Conservation (phyloP, 1,139 yeast genomes). For the Zhuliangozyma parablackwelliae region DNA sequence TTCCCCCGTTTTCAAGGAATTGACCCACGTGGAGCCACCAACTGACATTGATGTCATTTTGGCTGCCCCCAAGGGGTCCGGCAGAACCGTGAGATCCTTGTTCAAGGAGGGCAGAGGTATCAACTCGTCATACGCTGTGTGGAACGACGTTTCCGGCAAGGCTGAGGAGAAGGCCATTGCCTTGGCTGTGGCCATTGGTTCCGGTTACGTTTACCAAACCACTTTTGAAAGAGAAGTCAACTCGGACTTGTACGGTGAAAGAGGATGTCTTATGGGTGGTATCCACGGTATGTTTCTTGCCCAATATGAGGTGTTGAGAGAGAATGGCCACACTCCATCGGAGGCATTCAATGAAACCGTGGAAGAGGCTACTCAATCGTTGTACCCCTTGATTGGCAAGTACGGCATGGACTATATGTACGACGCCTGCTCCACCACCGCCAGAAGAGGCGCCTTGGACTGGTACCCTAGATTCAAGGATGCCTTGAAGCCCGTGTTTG, state of each 20-base stretch:
- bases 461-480: constrained; percentile 99
- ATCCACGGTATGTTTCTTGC: constrained; percentile 99
- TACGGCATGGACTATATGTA: constrained; percentile 99
- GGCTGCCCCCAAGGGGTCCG: constrained; percentile 99
- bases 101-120: constrained; percentile 99
- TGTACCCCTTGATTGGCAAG: constrained; percentile 97
- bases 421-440: constrained; percentile 99
- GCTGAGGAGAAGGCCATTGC: constrained; percentile 99
- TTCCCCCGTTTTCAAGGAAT: constrained; percentile 97
- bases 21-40: constrained; percentile 96
- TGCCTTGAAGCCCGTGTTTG: constrained; percentile 97
- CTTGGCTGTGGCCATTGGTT: constrained; percentile 97
- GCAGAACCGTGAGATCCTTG: constrained; percentile 98
- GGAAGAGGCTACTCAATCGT: constrained; percentile 99
- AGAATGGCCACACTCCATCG: constrained; percentile 98
- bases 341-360: constrained; percentile 99
- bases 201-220: constrained; percentile 99
- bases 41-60: constrained; percentile 90
- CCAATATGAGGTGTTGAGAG: constrained; percentile 99
- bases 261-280: constrained; percentile 99
- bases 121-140: constrained; percentile 98
- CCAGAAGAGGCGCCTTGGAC: constrained; percentile 99
- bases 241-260: constrained; percentile 99
- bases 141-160: constrained; percentile 98
- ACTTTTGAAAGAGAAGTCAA: constrained; percentile 98